A percentile compares a stretch with the other conserved stretches of the same genome.
Evolutionary conservation across 495 filamentous ascomycete genomes (phyloP).

Genomic region (Cercophora samala): DNA sequence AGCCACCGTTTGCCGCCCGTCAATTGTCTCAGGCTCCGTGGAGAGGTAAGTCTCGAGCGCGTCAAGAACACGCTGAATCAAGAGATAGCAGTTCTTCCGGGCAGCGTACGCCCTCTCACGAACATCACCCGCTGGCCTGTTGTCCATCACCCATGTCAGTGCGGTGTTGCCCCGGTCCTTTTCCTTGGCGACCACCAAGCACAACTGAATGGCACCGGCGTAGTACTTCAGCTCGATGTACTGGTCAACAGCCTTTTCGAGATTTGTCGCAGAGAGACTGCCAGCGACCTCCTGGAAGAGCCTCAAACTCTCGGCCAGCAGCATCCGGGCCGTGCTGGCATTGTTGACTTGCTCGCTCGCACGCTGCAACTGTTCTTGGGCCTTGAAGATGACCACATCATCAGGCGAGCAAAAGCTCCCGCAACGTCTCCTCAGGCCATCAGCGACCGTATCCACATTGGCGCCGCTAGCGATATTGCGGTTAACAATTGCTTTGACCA

Average conservation of each 20-base stretch:
- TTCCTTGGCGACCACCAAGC: conserved; percentile 73
- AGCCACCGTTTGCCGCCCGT: conserved; percentile 70
- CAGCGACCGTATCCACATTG: conserved; percentile 95
- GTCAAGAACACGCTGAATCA: conserved; percentile 73
- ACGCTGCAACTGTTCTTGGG: conserved; percentile 86
- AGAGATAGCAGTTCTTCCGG: conserved; percentile 74
- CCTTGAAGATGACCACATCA: conserved; percentile 96
- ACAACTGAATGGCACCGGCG: conserved; percentile 89
- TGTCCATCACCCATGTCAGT: conserved; percentile 60
- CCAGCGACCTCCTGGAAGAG: conserved; percentile 85
- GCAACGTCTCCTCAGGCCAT: conserved; percentile 83
- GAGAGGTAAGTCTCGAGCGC: conserved; percentile 67
- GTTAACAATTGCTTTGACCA: conserved; percentile 98
- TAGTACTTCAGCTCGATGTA: conserved; percentile 83
- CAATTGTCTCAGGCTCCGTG: conserved; percentile 63
- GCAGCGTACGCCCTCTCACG: conserved; percentile 62
- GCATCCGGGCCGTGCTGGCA: conserved; percentile 69
- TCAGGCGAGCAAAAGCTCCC: conserved; percentile 96
- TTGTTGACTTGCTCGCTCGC: conserved; percentile 74
- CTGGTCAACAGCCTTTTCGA: conserved; percentile 70
- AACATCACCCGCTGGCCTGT: conserved; percentile 59
- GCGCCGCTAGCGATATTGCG: conserved; percentile 91
- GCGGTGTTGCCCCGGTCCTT: conserved; percentile 82
- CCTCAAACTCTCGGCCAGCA: conserved; percentile 82
- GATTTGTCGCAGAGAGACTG: conserved; percentile 73